These are phyloP conservation scores for Astrothelium macrocarpum DNA, from an alignment of 495 filamentous ascomycete genomes.

Conservation along the genomic window DNA sequence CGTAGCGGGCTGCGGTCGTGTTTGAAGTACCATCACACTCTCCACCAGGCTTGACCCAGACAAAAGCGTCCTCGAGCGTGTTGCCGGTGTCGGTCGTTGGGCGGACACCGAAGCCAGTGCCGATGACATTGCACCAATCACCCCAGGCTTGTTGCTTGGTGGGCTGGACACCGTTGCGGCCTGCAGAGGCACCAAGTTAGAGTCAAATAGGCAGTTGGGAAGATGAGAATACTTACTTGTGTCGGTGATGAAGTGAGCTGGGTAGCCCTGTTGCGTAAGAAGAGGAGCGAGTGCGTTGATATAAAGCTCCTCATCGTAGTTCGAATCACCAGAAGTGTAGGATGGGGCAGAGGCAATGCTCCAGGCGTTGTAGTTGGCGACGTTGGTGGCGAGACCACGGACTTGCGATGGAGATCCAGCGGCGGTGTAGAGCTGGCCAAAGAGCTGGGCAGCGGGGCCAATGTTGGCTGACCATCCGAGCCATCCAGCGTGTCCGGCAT, in stretches of 20 bases:
- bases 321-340: slow-evolving; percentile 36
- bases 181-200: slow-evolving; percentile 18
- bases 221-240: slow-evolving; percentile 31
- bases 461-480: slow-evolving; percentile 76
- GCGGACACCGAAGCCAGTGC: slow-evolving; percentile 64
- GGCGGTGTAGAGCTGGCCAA: slow-evolving; percentile 54
- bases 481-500: slow-evolving; percentile 76
- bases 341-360: slow-evolving; percentile 33
- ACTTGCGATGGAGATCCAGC: slow-evolving; percentile 56
- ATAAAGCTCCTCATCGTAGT: slow-evolving; percentile 65
- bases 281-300: slow-evolving; percentile 55
- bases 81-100: slow-evolving; percentile 54
- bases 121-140: slow-evolving; percentile 77
- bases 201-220: background rate
- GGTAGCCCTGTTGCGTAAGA: slow-evolving; percentile 52
- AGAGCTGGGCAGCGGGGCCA: slow-evolving; percentile 57
- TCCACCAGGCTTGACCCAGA: slow-evolving; percentile 79
- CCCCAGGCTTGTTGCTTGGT: slow-evolving; percentile 58
- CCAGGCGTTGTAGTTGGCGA: slow-evolving; percentile 37
- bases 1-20: slow-evolving; percentile 52
- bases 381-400: slow-evolving; percentile 68
- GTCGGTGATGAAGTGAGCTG: slow-evolving; percentile 66
- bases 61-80: slow-evolving; percentile 61
- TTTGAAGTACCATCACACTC: slow-evolving; percentile 71
- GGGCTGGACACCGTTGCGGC: slow-evolving; percentile 59